These are phyloP conservation scores for Lichtheimia ramosa DNA, from an alignment of 371 early-diverging fungal genomes.

Conservation along the genomic window DNA sequence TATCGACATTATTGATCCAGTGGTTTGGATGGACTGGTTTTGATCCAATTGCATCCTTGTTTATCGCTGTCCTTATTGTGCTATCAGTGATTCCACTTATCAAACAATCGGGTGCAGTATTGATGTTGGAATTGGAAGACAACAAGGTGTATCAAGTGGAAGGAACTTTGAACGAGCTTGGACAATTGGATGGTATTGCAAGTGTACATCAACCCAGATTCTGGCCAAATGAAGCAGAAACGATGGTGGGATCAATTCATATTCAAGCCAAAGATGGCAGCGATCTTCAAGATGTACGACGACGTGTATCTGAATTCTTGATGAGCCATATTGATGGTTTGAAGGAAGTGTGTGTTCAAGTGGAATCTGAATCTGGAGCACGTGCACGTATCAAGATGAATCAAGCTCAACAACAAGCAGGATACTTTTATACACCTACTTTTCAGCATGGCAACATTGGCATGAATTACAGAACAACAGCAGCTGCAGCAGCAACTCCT, in stretches of 20 bases:
- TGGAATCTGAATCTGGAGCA: conserved; percentile 38
- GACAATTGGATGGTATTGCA: conserved; percentile 45
- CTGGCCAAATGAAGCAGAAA: conserved; percentile 65
- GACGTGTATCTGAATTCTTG: conserved; percentile 30
- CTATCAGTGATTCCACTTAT: conserved; percentile 86
- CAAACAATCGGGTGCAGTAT: conserved; percentile 59
- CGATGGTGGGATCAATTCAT: conserved; percentile 59
- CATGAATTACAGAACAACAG: conserved; percentile 6
- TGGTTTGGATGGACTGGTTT: conserved; percentile 93
- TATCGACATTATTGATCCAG: conserved; percentile 87
- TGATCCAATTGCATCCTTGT: conserved; percentile 93
- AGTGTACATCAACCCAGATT: conserved; percentile 51
- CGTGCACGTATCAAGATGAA: conserved; percentile 14
- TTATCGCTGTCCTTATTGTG: conserved; percentile 88
- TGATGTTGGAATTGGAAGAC: conserved; percentile 61
- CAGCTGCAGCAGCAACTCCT: background rate
- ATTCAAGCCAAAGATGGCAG: conserved; percentile 45
- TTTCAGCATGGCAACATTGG: background rate
- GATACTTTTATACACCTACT: conserved; percentile 29
- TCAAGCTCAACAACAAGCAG: conserved; percentile 19
- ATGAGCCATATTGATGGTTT: conserved; percentile 47
- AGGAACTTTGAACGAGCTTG: conserved; percentile 55
- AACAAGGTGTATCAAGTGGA: conserved; percentile 46
- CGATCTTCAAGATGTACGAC: conserved; percentile 33
- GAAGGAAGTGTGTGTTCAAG: conserved; percentile 52